phyloP scores from a whole-genome alignment of 805 yeast genomes.

The Yamadazyma olivae region DNA sequence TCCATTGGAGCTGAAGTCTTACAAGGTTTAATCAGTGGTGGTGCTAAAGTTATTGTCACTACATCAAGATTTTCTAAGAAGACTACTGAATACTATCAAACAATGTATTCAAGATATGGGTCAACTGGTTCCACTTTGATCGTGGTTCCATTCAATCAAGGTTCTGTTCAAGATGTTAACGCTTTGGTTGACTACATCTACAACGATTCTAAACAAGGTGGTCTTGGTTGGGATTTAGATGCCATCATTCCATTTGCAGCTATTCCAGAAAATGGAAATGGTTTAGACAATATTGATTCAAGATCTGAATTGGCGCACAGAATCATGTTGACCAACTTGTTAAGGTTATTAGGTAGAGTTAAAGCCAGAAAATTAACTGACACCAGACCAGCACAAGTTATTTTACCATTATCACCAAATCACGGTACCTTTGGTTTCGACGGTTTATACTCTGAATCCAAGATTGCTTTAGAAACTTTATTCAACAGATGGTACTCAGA shows the following conservation, averaged over 20 bases:
- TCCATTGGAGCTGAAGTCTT: constrained; percentile 97
- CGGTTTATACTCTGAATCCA: constrained; percentile 97
- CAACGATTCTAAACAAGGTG: constrained; percentile 77
- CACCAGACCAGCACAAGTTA: constrained; percentile 98
- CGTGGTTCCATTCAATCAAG: constrained; percentile 99
- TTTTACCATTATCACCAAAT: constrained; percentile 95
- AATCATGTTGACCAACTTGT: constrained; percentile 93
- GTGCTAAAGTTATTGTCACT: constrained; percentile 95
- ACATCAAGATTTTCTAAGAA: constrained; percentile 92
- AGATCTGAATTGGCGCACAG: constrained; percentile 98
- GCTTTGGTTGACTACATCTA: constrained; percentile 84
- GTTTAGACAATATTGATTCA: constrained; percentile 88
- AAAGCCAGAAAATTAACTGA: constrained; percentile 80
- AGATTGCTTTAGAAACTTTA: constrained; percentile 89
- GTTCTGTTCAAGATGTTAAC: constrained; percentile 90
- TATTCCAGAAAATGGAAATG: constrained; percentile 97
- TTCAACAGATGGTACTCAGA: constrained; percentile 99
- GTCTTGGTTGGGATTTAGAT: constrained; percentile 97
- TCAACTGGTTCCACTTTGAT: constrained; percentile 87
- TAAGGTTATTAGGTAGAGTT: constrained; percentile 88
- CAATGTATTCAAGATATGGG: constrained; percentile 89
- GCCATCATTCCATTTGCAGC: constrained; percentile 98
- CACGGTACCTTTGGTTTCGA: constrained; percentile 99
- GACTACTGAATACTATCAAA: constrained; percentile 94
- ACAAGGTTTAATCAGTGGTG: constrained; percentile 94